Conservation (phyloP, 441 rosid species). For the Gossypium davidsonii region DNA sequence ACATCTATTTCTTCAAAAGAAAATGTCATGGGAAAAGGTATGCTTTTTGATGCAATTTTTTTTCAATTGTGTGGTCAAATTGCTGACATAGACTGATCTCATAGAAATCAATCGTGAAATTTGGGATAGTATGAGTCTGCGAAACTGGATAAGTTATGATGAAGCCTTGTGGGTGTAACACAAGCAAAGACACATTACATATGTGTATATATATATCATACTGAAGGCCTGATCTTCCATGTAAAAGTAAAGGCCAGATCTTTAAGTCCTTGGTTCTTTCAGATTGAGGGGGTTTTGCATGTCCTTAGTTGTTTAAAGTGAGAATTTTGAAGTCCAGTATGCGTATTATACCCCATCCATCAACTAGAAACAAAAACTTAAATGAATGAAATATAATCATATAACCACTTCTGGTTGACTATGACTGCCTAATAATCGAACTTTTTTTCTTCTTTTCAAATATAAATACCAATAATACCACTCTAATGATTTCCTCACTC, state of each 20-base stretch:
- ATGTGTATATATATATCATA: not conserved
- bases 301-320: not conserved
- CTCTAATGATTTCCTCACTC: not conserved
- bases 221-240: slow-evolving; percentile 1
- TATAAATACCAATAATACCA: slow-evolving; percentile 2
- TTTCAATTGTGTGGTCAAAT: slow-evolving; percentile 16
- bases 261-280: not conserved
- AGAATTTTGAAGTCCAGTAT: not conserved
- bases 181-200: not conserved
- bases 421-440: not conserved
- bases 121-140: not conserved
- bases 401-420: not conserved
- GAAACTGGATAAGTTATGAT: not conserved
- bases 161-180: not conserved
- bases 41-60: slow-evolving; percentile 23
- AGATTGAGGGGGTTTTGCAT: not conserved
- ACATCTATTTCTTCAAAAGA: slow-evolving; percentile 72
- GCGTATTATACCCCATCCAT: not conserved
- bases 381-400: not conserved
- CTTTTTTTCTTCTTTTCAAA: not conserved
- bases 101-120: not conserved
- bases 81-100: slow-evolving; percentile 12
- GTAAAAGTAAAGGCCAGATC: not conserved
- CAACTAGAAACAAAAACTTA: not conserved
- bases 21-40: slow-evolving; percentile 89